Evolutionary conservation across 495 filamentous ascomycete species (phyloP).

Genomic region (Aspergillus indologenus): DNA sequence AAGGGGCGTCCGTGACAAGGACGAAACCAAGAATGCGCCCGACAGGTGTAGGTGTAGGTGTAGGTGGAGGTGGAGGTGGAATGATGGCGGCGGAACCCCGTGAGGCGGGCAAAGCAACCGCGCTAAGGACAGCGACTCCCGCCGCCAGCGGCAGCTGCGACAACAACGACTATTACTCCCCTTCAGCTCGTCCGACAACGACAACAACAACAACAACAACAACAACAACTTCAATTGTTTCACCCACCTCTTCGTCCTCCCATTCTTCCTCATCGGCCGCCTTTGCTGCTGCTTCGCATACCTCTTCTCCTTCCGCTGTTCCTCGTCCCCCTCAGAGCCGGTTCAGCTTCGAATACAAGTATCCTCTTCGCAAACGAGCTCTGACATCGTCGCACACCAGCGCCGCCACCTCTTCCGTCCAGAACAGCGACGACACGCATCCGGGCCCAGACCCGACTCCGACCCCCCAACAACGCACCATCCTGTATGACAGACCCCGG

Average conservation of each 20-base stretch:
- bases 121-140: conserved; percentile 19
- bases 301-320: conserved; percentile 1
- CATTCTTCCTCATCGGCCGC: conserved; percentile 10
- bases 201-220: conserved; percentile 6
- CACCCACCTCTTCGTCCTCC: conserved; percentile 12
- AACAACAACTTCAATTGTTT: conserved; percentile 1
- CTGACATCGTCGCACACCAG: conserved; percentile 19
- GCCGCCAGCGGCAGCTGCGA: conserved; percentile 15
- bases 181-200: conserved; percentile 4
- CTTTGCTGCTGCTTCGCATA: conserved; percentile 6
- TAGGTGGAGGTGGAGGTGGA: too few relatives aligned
- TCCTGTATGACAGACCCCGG: conserved; percentile 23
- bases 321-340: conserved; percentile 24
- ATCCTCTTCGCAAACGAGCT: conserved; percentile 23
- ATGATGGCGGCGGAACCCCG: conserved; percentile 23
- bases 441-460: conserved; percentile 10
- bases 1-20: not conserved
- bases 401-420: conserved; percentile 2
- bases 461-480: conserved; percentile 16
- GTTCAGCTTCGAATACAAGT: conserved; percentile 26
- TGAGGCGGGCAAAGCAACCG: conserved; percentile 26
- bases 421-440: conserved; percentile 16
- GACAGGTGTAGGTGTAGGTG: too few relatives aligned
- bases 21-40: conserved; percentile 7
- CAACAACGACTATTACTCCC: conserved; percentile 11